phyloP scores from a whole-genome alignment of 495 filamentous ascomycete genomes.

The Penicillium riverlandense region DNA sequence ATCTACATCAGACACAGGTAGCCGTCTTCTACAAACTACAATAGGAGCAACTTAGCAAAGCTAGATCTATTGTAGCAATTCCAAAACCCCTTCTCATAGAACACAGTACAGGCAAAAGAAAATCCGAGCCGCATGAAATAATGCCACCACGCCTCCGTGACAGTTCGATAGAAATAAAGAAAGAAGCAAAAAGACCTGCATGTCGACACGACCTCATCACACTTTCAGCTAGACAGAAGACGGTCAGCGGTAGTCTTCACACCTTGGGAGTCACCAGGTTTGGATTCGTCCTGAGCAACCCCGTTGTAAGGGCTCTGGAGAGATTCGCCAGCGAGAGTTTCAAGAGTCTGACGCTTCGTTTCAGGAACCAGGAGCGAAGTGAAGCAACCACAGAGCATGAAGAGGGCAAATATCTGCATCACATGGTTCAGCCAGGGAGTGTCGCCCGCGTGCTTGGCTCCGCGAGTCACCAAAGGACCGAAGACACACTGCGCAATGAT shows the following conservation, averaged over 20 bases:
- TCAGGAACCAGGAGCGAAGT: conserved; percentile 64
- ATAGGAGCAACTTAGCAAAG: no score
- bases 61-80: no score
- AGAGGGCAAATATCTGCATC: conserved; percentile 72
- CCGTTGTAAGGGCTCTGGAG: neutral
- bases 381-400: conserved; percentile 68
- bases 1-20: no score
- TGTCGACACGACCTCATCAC: no score
- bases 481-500: conserved; percentile 48
- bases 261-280: conserved; percentile 54
- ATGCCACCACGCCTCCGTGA: no score
- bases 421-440: conserved; percentile 72
- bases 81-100: no score
- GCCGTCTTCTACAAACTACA: no score
- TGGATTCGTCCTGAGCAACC: conserved; percentile 12
- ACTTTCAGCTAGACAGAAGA: conserved; percentile 28
- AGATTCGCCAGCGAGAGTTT: conserved; percentile 10
- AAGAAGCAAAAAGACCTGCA: no score
- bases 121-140: no score
- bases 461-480: conserved; percentile 36
- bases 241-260: conserved; percentile 61
- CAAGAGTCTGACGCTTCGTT: conserved; percentile 61
- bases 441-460: conserved; percentile 24
- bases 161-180: no score
- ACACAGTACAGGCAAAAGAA: no score